Base-by-base conservation (phyloP, 2,329 filamentous ascomycete species). In the Boeremia lycopersici region DNA sequence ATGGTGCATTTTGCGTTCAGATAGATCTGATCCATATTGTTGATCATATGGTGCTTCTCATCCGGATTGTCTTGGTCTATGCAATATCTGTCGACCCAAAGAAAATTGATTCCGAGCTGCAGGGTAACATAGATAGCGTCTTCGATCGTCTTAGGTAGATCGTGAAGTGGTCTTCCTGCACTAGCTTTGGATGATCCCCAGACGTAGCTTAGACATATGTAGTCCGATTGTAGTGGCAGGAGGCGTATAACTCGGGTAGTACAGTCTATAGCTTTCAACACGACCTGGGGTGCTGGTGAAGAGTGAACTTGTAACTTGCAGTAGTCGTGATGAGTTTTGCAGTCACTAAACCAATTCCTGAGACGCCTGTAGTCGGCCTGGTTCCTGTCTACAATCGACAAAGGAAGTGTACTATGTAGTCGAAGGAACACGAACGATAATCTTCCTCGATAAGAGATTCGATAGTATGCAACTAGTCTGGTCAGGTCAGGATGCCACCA, bases 1-100 rank as follows among this genome's bases (percentile, higher is more conserved):
- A 60, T 53, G 2, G 54, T 58, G 41, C 28, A 48, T 23, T 47
- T 41, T 26, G 57, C 44, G 15, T 31, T 28, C 29, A 50, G 26
- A 15, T 56, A 62, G 9, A 58, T 58, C 15, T 45, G 41, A n/a
- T 46, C 39, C 39, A 43, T 56, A 23, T 30, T 42, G 9, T 9
- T 29, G 1, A 56, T 47, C 17, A 53, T 48, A 39, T 56, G 34
- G 8, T 19, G 17, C 38, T 60, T 60, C 29, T 53, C 33, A 19
- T 8, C n/a, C 12, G 48, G 26, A 13, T 59, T 48, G 13, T 43
- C n/a, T 40, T 53, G 52, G 4, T 44, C 42, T 13, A 59, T 54
- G 33, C 48, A 56, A 36, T 57, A 59, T 17, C 41, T 47, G 25
- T 61, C 59, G 2, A 56, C 56, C 59, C 56, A 59, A 2, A 60